Conservation (phyloP, 106 monocot genomes). For the Agapanthus africanus region DNA sequence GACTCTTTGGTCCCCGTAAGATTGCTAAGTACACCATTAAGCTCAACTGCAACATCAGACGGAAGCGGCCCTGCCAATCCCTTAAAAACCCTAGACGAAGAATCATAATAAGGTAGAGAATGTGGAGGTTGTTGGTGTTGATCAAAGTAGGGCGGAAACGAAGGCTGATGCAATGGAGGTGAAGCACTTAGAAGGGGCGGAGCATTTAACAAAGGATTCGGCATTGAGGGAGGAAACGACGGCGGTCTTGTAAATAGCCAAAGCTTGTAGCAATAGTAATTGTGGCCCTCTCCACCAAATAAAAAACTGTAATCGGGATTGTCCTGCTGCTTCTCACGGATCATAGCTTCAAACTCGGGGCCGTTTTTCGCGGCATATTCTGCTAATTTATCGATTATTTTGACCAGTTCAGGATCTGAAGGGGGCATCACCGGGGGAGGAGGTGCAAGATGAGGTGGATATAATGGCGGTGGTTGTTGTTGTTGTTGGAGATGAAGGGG, state of each 20-base stretch:
- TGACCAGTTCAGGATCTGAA: conserved; percentile 80
- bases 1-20: conserved; percentile 89
- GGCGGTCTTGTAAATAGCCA: conserved; percentile 40
- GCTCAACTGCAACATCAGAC: conserved; percentile 79
- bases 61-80: conserved; percentile 78
- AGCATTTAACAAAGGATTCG: no score
- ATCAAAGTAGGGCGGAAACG: conserved; percentile 50
- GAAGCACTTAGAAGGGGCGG: conserved; percentile 19
- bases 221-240: conserved; percentile 23
- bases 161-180: conserved; percentile 41
- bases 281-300: conserved; percentile 87
- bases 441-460: conserved; percentile 45
- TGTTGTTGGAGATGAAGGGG: conserved; percentile 45
- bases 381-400: conserved; percentile 77
- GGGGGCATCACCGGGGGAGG: conserved; percentile 60
- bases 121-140: no score
- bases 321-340: conserved; percentile 89
- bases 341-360: conserved; percentile 86
- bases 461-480: conserved; percentile 32
- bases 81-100: conserved; percentile 47
- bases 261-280: conserved; percentile 79
- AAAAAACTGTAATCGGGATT: conserved; percentile 89
- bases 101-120: conserved; percentile 60
- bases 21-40: conserved; percentile 47
- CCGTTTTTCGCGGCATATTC: conserved; percentile 90